Conservation (phyloP, 73 alveolate species). For the Blepharisma japonicum region DNA sequence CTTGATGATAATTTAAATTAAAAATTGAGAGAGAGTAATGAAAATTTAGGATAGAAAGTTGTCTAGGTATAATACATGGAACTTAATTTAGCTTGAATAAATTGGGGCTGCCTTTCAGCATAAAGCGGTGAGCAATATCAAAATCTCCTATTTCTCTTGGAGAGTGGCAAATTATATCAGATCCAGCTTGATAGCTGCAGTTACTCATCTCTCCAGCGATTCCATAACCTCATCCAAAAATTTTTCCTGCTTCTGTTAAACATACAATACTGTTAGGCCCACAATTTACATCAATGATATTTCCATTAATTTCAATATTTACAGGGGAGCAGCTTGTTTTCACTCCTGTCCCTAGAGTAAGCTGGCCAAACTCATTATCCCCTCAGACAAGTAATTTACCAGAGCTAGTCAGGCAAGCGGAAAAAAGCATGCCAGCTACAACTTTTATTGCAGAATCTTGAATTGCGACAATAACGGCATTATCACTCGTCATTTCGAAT, state of each 20-base stretch:
- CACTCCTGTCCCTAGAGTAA: constrained; percentile 59
- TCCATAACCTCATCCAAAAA: constrained; percentile 91
- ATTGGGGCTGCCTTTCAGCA: neutral
- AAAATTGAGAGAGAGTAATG: too few relatives aligned
- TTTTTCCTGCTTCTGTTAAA: constrained; percentile 55
- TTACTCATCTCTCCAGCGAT: constrained; percentile 27
- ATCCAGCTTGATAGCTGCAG: neutral
- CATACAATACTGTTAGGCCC: constrained; percentile 78
- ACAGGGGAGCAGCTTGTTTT: constrained; percentile 32
- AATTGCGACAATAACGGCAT: neutral
- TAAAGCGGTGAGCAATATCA: neutral
- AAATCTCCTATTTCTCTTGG: neutral
- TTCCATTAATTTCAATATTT: constrained; percentile 33
- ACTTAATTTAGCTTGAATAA: too few relatives aligned
- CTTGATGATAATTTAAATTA: too few relatives aligned
- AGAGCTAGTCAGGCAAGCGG: constrained; percentile 57
- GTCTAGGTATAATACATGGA: too few relatives aligned
- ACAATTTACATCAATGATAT: constrained; percentile 57
- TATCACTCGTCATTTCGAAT: neutral
- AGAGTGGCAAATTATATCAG: neutral
- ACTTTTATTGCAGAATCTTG: constrained; percentile 47
- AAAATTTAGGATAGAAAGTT: too few relatives aligned
- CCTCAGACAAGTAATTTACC: constrained; percentile 88
- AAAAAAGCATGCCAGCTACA: constrained; percentile 77
- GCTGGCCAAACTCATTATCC: constrained; percentile 76